These are phyloP conservation scores for Polytrichum formosum DNA, from an alignment of 225 moss, liverwort and hornwort genomes.

Conservation along the genomic window DNA sequence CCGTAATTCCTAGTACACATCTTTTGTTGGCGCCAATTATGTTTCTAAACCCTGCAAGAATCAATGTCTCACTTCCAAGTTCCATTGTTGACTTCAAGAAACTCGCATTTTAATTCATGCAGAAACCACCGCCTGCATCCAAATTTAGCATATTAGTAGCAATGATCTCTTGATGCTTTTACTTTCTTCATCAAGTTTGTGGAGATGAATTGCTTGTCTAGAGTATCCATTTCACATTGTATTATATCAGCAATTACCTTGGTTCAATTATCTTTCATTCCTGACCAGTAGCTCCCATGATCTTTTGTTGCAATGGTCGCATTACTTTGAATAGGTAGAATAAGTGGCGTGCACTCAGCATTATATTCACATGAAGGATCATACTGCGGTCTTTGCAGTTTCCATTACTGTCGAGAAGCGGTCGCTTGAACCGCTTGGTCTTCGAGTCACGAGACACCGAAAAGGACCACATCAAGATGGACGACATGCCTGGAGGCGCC, in stretches of 20 bases:
- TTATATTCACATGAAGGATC: neutral
- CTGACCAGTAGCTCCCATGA: too few species aligned
- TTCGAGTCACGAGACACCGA: conserved; percentile 85
- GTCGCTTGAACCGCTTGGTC: conserved; percentile 80
- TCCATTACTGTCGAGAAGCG: conserved; percentile 67
- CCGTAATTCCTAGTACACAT: neutral
- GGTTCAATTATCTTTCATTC: neutral
- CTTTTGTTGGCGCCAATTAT: neutral
- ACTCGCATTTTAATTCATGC: neutral
- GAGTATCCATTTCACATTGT: neutral
- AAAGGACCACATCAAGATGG: conserved; percentile 76
- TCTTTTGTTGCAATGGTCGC: neutral
- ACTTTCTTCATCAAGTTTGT: neutral
- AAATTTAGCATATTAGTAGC: neutral
- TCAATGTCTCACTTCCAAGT: neutral
- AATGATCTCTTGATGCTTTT: neutral
- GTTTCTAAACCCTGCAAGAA: neutral
- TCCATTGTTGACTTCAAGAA: neutral
- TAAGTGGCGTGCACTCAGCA: neutral
- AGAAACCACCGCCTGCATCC: neutral
- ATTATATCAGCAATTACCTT: neutral
- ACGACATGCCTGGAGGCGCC: conserved; percentile 81
- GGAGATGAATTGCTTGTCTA: neutral
- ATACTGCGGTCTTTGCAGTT: conserved; percentile 22
- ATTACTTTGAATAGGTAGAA: neutral